Evolutionary conservation across 2,329 filamentous ascomycete genomes (phyloP), one percentile per base, ranked within the genome.

Genomic region (Zelopaecilomyces penicillatus): DNA sequence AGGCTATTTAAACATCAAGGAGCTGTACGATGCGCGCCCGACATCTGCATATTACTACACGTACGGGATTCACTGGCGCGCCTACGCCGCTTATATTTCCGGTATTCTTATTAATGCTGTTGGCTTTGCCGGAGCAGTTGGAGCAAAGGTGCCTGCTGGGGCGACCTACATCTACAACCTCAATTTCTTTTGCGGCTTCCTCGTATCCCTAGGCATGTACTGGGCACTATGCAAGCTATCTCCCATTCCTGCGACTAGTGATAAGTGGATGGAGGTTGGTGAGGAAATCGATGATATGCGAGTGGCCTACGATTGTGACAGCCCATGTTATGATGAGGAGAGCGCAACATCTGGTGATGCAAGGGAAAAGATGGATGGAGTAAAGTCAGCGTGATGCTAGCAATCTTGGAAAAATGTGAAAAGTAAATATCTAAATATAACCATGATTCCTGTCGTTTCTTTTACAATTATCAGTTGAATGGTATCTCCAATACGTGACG

Each of bases 61-160:
- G 0, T 76, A 66, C 40, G 90, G 90, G 19, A 67, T 94, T 60
- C 80, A 91, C 61, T 93, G 85, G 85, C 82, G 87, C 36, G 90
- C 80, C 2, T 96, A 95, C 55, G 76, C 71, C 1, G 86, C 90
- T 0, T 95, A 95, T 61, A 76, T 95, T 47, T 70, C 78, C 1
- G 89, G 89, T 9, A 94, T 95, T 50, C 61, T 93, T 5, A 83
- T 95, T 70, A 95, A 95, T 55, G 85, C 96, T 4, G 87, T 95
- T 4, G 90, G 90, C 1, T 96, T 96, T 53, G 88, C 82, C 1
- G 89, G 87, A 3, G 88, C 85, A 0, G 76, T 95, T 28, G 87
- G 87, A 1, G 61, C 57, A 12, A 51, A 68, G 2, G 87, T 95
- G 0, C 90, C 91, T 0, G 69, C 78, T 5, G 89, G 84, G 1